Conservation (phyloP, 805 yeast species). For the Kodamaea hsintzibuensis region DNA sequence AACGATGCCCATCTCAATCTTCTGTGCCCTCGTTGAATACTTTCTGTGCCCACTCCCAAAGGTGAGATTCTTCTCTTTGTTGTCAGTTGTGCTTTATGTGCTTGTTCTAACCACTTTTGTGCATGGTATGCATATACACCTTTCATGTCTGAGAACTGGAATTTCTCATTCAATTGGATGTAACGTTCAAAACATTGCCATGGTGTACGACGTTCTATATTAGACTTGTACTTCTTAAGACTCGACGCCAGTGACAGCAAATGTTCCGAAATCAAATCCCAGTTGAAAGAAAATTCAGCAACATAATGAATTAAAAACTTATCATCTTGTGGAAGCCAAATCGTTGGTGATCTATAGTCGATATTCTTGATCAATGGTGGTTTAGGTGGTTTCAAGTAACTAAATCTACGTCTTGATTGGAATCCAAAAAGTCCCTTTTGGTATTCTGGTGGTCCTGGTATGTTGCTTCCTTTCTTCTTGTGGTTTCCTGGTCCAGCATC, state of each 20-base stretch:
- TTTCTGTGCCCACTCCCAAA: constrained; percentile 88
- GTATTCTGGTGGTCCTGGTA: constrained; percentile 35
- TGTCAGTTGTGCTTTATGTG: constrained; percentile 83
- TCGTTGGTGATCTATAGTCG: constrained; percentile 84
- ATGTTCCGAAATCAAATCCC: constrained; percentile 88
- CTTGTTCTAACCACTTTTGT: constrained; percentile 89
- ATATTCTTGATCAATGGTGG: constrained; percentile 85
- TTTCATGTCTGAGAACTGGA: constrained; percentile 82
- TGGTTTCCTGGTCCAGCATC: constrained; percentile 23
- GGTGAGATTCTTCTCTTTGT: constrained; percentile 90
- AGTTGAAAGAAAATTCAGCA: constrained; percentile 84
- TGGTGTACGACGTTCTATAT: constrained; percentile 92
- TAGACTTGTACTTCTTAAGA: constrained; percentile 66
- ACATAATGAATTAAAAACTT: constrained; percentile 74
- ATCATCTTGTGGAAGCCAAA: constrained; percentile 96
- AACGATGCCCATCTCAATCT: constrained; percentile 93
- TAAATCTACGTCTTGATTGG: constrained; percentile 53
- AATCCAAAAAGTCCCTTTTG: constrained; percentile 62
- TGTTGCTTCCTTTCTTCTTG: constrained; percentile 1
- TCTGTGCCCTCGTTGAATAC: constrained; percentile 90
- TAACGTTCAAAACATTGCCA: constrained; percentile 99
- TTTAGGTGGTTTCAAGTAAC: constrained; percentile 77
- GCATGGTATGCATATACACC: constrained; percentile 84
- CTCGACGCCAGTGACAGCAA: constrained; percentile 65
- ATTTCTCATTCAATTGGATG: constrained; percentile 86